Evolutionary conservation across 768 basidiomycete genomes (phyloP).

Genomic region (Hemileccinum rubropunctum): DNA sequence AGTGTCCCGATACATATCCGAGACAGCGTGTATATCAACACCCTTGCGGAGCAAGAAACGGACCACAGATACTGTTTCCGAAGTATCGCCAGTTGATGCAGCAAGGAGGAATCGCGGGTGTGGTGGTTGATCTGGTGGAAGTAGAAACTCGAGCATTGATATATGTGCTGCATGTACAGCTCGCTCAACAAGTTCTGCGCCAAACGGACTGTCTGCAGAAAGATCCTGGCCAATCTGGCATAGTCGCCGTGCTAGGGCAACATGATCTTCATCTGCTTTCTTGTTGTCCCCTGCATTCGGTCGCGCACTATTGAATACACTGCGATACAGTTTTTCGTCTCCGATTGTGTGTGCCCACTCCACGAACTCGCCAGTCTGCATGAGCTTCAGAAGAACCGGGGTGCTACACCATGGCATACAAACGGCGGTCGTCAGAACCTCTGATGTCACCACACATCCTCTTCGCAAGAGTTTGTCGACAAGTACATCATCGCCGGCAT

Average conservation of each 20-base stretch:
- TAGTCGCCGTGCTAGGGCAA: not conserved
- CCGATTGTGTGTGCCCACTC: not conserved
- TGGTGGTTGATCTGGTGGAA: not conserved
- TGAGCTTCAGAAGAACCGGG: not conserved
- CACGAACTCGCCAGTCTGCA: not conserved
- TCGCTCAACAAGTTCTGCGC: not conserved
- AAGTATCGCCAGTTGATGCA: not conserved
- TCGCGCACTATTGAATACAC: not conserved
- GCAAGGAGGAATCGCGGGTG: not conserved
- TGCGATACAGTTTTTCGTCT: not conserved
- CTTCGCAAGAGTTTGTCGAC: not conserved
- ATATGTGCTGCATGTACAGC: not conserved
- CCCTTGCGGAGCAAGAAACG: conserved; percentile 4
- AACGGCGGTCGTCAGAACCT: not conserved
- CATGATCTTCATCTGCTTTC: not conserved
- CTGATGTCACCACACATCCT: not conserved
- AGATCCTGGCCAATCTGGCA: not conserved
- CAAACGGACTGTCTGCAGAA: not conserved
- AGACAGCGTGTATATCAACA: not conserved
- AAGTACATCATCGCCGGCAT: not conserved
- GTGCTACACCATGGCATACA: conserved; percentile 5
- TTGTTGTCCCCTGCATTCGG: not conserved
- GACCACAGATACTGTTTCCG: not conserved
- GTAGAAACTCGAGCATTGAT: conserved; percentile 1
- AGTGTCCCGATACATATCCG: not conserved